Conservation (phyloP, 306 rosid species). For the Canavalia gladiata region DNA sequence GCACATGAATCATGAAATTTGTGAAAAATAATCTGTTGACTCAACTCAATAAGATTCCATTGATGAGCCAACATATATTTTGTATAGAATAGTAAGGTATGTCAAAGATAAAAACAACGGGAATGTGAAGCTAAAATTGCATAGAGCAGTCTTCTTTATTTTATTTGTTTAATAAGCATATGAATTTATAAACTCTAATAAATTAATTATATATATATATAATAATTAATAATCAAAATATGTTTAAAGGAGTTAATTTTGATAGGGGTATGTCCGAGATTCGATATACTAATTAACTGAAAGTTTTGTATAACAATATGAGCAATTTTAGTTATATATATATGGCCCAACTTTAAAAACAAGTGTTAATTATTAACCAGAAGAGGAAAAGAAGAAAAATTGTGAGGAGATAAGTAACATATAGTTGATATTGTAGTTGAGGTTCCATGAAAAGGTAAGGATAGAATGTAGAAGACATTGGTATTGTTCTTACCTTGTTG, state of each 20-base stretch:
- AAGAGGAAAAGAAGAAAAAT: no score
- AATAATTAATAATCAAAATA: neutral
- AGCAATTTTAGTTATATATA: no score
- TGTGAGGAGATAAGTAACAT: neutral
- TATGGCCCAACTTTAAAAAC: no score
- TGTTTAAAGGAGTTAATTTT: neutral
- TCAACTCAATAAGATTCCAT: slow-evolving; percentile 40
- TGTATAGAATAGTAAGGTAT: no score
- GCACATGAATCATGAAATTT: slow-evolving; percentile 45
- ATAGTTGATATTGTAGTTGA: neutral
- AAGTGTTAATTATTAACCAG: no score
- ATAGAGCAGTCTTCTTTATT: neutral
- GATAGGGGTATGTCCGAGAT: neutral
- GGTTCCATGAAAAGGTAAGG: slow-evolving; percentile 40
- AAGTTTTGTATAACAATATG: neutral
- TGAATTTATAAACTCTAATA: neutral
- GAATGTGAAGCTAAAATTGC: neutral
- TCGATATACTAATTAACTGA: neutral
- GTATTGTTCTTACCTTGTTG: slow-evolving; percentile 41
- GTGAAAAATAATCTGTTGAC: slow-evolving; percentile 37
- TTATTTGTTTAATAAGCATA: neutral
- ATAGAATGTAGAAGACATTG: slow-evolving; percentile 47
- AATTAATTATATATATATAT: no score
- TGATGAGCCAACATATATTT: neutral
- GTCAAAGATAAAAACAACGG: neutral